Base-by-base conservation (phyloP, 2,329 filamentous ascomycete species). In the Amauroascus verrucosus region DNA sequence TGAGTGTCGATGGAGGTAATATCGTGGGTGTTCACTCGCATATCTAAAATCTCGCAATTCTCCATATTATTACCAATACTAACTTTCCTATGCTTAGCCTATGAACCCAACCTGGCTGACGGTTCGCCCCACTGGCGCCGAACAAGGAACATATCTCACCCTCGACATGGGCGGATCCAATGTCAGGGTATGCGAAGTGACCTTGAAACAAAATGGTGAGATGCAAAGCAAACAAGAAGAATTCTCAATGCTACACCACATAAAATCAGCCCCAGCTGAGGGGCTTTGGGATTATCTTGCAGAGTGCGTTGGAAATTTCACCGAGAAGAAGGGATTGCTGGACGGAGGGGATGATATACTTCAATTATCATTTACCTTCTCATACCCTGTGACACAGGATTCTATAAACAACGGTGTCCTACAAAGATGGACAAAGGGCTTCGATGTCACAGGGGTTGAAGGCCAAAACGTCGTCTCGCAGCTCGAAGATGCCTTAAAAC, bases 21-120 rank as follows among this genome's bases (percentile, higher is more conserved):
- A 97, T 98, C 70, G 88, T 95, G 71, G 77, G 86, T 77, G 26
- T 30, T 30, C 5, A 16, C 22, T 45, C 13, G 13, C 24, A 30
- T 8, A 22, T 16, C 8, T 16, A 9, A n/a, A 28, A 13, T 16
- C 24, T 30, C 16, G 3, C 28, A 28, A 8, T 14, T 5, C 18
- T 24, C 8, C 50, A 32, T 49, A 51, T 45, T 13, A 7, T 9
- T 4, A 46, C 13, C 20, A 18, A 6, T 32, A 46, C 33, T 32
- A 20, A 46, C 26, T 41, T n/a, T 3, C 14, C 16, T 11, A 24
- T 58, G 62, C 57, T 52, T 62, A 95, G 88, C 90, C 91, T 55
- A 96, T 96, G 91, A 96, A 96, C 73, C 86, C 90, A 55, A 95
- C 90, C 53, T 96, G 91, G 90, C 88, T 94, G 58, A 89, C 95